phyloP scores from a whole-genome alignment of 129 eudicot species.

The Centella asiatica region DNA sequence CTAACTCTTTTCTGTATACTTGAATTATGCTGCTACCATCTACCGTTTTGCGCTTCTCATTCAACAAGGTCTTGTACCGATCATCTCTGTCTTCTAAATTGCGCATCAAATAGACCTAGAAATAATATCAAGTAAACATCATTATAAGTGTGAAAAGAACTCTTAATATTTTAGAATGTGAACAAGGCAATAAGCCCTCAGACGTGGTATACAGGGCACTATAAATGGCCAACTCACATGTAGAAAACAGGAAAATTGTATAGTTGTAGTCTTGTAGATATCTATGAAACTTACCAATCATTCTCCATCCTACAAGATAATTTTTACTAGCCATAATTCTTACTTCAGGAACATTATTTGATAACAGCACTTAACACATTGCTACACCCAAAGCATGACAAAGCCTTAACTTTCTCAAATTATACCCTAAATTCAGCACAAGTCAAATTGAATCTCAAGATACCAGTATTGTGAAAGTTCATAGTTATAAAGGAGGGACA shows the following conservation, averaged over 20 bases:
- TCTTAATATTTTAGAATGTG: neutral
- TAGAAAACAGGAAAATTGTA: neutral
- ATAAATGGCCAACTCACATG: neutral
- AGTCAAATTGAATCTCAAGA: too few relatives aligned
- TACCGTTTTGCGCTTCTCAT: constrained; percentile 58
- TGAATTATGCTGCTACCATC: constrained; percentile 47
- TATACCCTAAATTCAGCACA: too few relatives aligned
- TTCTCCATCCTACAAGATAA: too few relatives aligned
- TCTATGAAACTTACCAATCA: too few relatives aligned
- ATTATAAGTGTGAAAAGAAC: neutral
- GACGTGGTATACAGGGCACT: neutral
- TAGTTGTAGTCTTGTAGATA: too few relatives aligned
- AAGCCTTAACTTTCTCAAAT: too few relatives aligned
- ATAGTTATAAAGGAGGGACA: too few relatives aligned
- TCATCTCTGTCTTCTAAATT: constrained; percentile 71
- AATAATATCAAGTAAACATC: neutral
- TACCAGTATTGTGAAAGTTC: too few relatives aligned
- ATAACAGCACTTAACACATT: too few relatives aligned
- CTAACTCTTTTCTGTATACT: constrained; percentile 48
- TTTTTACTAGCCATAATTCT: too few relatives aligned
- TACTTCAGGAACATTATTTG: too few relatives aligned
- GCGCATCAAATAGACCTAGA: constrained; percentile 73
- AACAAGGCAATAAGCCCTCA: neutral
- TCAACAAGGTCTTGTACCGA: constrained; percentile 59
- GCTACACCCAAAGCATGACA: too few relatives aligned